These are phyloP conservation scores for Strobilomyces dryophilus DNA, from an alignment of 768 basidiomycete genomes.

Conservation along the genomic window DNA sequence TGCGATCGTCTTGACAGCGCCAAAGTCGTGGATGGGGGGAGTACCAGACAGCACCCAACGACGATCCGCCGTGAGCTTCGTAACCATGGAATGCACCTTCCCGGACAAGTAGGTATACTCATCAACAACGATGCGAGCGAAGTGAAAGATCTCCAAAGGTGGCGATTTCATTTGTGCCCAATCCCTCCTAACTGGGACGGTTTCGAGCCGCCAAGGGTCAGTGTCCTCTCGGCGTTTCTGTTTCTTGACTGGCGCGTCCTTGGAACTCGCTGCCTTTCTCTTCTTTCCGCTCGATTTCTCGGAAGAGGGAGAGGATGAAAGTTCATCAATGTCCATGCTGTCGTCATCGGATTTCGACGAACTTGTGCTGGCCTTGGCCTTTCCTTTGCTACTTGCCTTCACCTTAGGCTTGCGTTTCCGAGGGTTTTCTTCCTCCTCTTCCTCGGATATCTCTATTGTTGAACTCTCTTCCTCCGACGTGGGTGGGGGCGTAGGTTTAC, in stretches of 20 bases:
- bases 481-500: conserved; percentile 27
- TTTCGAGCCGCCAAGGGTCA: conserved; percentile 77
- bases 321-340: conserved; percentile 59
- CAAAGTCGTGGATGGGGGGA: conserved; percentile 89
- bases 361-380: conserved; percentile 21
- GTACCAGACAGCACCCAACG: conserved; percentile 98
- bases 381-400: conserved; percentile 22
- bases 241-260: conserved; percentile 45
- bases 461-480: conserved; percentile 31
- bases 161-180: conserved; percentile 80
- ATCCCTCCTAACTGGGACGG: conserved; percentile 57
- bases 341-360: conserved; percentile 37
- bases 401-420: conserved; percentile 27
- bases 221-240: conserved; percentile 57
- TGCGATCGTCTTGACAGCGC: conserved; percentile 85
- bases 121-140: conserved; percentile 83
- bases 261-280: conserved; percentile 35
- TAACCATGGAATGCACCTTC: conserved; percentile 73
- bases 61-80: conserved; percentile 68
- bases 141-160: conserved; percentile 91
- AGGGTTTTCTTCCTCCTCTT: conserved; percentile 24
- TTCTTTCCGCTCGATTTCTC: conserved; percentile 40
- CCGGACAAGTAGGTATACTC: conserved; percentile 93
- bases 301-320: conserved; percentile 31
- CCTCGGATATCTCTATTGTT: conserved; percentile 21